These are phyloP conservation scores for Phytophthora hibernalis DNA, from an alignment of 352 stramenopile genomes.

Conservation along the genomic window DNA sequence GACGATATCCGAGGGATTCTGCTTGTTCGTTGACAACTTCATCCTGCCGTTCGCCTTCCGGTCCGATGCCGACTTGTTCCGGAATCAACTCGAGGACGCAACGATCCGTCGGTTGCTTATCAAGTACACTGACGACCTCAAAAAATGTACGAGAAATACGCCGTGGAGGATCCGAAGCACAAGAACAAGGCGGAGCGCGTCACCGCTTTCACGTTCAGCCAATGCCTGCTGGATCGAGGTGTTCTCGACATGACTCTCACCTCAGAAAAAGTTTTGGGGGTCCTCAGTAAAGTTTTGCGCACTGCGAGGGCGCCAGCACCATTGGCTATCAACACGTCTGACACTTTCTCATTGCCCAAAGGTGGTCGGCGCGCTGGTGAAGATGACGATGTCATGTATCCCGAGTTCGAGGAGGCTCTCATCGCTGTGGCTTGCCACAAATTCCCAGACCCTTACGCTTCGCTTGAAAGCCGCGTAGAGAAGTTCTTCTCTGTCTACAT, in stretches of 20 bases:
- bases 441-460: slow-evolving; percentile 80
- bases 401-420: slow-evolving; percentile 75
- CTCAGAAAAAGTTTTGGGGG: slow-evolving; percentile 60
- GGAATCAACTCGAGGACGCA: slow-evolving; percentile 72
- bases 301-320: slow-evolving; percentile 10
- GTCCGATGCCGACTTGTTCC: slow-evolving; percentile 75
- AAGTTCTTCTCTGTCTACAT: slow-evolving; percentile 83
- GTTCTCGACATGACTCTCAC: slow-evolving; percentile 71
- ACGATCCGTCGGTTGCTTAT: slow-evolving; percentile 68
- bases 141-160: slow-evolving; percentile 66
- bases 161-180: slow-evolving; percentile 49
- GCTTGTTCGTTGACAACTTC: slow-evolving; percentile 76
- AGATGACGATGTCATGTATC: slow-evolving; percentile 65
- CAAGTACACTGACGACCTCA: slow-evolving; percentile 70
- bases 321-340: no score
- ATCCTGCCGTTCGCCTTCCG: slow-evolving; percentile 80
- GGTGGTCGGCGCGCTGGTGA: slow-evolving; percentile 28
- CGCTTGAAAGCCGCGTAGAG: slow-evolving; percentile 76
- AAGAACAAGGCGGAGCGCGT: slow-evolving; percentile 53
- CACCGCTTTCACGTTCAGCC: slow-evolving; percentile 66
- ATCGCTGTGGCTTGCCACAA: slow-evolving; percentile 79
- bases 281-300: slow-evolving; percentile 63
- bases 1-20: slow-evolving; percentile 80
- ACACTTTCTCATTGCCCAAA: not conserved
- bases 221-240: slow-evolving; percentile 68